Percentiles rank a stretch among this genome's conserved stretches.
Evolutionary conservation across 345 rosid species (phyloP).

Genomic region (Xanthoceras sorbifolium): DNA sequence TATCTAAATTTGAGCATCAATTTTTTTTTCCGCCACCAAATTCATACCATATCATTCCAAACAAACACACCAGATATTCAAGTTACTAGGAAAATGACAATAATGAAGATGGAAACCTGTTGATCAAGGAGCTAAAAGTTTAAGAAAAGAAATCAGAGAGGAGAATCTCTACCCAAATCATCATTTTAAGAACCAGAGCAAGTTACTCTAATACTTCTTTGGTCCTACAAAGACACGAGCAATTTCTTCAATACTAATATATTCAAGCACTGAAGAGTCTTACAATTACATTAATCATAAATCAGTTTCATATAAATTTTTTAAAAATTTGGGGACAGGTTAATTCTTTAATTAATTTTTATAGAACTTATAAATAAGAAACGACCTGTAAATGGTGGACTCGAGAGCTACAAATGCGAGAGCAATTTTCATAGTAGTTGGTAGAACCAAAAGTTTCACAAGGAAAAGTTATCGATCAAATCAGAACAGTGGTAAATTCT

Average conservation of each 20-base stretch:
- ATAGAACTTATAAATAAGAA: not conserved
- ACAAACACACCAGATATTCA: not conserved
- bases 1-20: no score
- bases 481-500: not conserved
- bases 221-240: not conserved
- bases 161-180: not conserved
- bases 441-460: not conserved
- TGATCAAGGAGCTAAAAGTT: not conserved
- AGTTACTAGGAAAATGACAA: not conserved
- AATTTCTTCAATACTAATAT: not conserved
- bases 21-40: not conserved
- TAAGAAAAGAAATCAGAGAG: not conserved
- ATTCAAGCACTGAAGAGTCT: not conserved
- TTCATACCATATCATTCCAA: not conserved
- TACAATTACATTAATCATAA: no score
- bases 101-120: not conserved
- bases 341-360: not conserved
- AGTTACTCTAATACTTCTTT: not conserved
- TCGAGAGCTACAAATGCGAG: not conserved
- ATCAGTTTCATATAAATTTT: no score
- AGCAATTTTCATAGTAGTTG: not conserved
- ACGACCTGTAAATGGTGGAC: not conserved
- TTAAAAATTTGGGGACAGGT: no score
- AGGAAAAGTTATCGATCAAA: not conserved
- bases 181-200: not conserved